Percentiles rank a stretch among this genome's conserved stretches.
Conservation (phyloP, 306 rosid genomes). For the Trifolium repens region DNA sequence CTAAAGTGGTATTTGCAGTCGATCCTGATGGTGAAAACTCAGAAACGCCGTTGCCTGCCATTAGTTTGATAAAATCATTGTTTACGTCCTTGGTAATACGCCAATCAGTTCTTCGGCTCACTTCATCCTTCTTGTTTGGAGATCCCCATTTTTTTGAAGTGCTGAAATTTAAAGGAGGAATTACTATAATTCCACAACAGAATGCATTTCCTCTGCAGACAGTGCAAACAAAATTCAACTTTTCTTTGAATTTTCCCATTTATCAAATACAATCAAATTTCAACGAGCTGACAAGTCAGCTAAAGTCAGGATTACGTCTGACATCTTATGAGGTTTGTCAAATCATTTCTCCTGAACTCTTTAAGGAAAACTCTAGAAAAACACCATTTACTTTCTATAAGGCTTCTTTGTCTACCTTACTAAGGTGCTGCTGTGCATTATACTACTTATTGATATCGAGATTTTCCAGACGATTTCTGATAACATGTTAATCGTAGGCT, state of each 20-base stretch:
- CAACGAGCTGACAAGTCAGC: slow-evolving; percentile 66
- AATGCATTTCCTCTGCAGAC: slow-evolving; percentile 78
- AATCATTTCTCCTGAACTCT: slow-evolving; percentile 4
- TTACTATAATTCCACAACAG: slow-evolving; percentile 73
- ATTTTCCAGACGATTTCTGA: slow-evolving; percentile 26
- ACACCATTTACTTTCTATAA: not conserved
- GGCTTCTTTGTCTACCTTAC: not conserved
- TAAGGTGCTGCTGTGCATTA: not conserved
- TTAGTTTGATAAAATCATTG: slow-evolving; percentile 62
- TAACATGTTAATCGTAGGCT: slow-evolving; percentile 34
- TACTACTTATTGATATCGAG: slow-evolving; percentile 17
- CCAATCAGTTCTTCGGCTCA: slow-evolving; percentile 57
- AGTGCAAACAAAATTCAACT: slow-evolving; percentile 67
- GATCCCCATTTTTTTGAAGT: slow-evolving; percentile 66
- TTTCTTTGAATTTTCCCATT: slow-evolving; percentile 79
- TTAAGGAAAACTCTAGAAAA: not conserved
- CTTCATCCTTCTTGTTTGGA: slow-evolving; percentile 69
- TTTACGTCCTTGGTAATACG: slow-evolving; percentile 53
- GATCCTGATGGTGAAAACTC: slow-evolving; percentile 57
- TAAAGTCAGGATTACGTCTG: slow-evolving; percentile 73
- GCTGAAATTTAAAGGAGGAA: slow-evolving; percentile 83
- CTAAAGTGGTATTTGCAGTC: slow-evolving; percentile 72
- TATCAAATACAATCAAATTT: slow-evolving; percentile 67
- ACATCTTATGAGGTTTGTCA: slow-evolving; percentile 70
- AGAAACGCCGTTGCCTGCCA: slow-evolving; percentile 52